Conservation (phyloP, 1,139 yeast genomes). For the Yamadazyma dendronema region DNA sequence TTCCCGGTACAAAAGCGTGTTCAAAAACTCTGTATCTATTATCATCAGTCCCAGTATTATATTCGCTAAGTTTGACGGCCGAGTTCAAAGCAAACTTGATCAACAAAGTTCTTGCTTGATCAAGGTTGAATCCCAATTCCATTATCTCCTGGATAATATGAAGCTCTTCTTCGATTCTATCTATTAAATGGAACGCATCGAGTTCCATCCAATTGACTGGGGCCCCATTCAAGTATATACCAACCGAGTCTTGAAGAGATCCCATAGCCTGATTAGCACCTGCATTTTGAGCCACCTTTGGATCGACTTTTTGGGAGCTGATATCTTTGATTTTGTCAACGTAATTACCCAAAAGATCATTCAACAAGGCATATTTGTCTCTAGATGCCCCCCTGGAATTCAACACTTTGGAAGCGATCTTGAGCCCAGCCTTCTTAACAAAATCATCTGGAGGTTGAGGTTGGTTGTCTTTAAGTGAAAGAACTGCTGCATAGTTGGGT, state of each 20-base stretch:
- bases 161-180: slow-evolving; percentile 37
- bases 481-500: slow-evolving; percentile 66
- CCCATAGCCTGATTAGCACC: slow-evolving; percentile 32
- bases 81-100: slow-evolving; percentile 45
- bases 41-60: slow-evolving; percentile 37
- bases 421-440: slow-evolving; percentile 39
- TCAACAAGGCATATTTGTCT: slow-evolving; percentile 30
- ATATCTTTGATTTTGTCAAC: slow-evolving; percentile 34
- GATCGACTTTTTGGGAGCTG: slow-evolving; percentile 7
- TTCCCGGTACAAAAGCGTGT: slow-evolving; percentile 28
- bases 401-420: slow-evolving; percentile 45
- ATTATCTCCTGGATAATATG: slow-evolving; percentile 25
- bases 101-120: slow-evolving; percentile 38
- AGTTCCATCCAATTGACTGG: slow-evolving; percentile 41
- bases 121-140: slow-evolving; percentile 33
- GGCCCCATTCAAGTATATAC: slow-evolving; percentile 65
- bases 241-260: slow-evolving; percentile 39
- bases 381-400: slow-evolving; percentile 9
- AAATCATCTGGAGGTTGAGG: slow-evolving; percentile 1
- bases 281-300: slow-evolving; percentile 20
- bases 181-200: slow-evolving; percentile 44
- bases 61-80: slow-evolving; percentile 35
- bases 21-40: slow-evolving; percentile 38
- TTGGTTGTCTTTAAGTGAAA: slow-evolving; percentile 21
- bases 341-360: slow-evolving; percentile 42